Evolutionary conservation across 2,329 filamentous ascomycete species (phyloP).

Genomic region (Metarhizium rileyi): DNA sequence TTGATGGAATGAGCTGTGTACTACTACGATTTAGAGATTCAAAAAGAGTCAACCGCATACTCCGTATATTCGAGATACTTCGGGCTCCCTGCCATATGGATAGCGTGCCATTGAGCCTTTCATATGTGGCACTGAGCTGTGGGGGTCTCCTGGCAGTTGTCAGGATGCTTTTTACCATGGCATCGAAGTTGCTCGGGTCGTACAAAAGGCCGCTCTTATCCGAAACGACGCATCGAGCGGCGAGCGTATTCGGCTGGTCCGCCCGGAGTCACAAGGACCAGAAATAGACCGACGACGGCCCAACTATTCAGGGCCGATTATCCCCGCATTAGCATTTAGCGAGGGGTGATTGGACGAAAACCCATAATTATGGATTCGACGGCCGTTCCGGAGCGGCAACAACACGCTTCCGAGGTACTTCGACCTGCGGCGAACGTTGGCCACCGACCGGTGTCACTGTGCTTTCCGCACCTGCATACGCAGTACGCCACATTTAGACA

Average conservation of each 20-base stretch:
- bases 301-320: background rate
- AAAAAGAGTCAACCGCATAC: background rate
- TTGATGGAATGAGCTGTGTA: background rate
- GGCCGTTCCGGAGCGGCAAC: conserved; percentile 2
- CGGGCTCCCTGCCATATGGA: background rate
- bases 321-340: conserved; percentile 17
- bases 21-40: background rate
- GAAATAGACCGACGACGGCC: background rate
- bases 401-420: background rate
- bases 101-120: background rate
- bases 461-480: background rate
- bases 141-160: too few species aligned
- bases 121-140: background rate
- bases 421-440: background rate
- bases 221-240: background rate
- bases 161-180: too few species aligned
- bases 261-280: background rate
- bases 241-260: too few species aligned
- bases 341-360: conserved; percentile 16
- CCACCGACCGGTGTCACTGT: background rate
- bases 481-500: background rate
- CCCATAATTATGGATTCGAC: background rate
- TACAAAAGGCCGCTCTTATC: too few species aligned
- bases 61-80: background rate
- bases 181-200: background rate